Evolutionary conservation across 371 early-diverging fungal genomes (phyloP).

Genomic region (Catenaria anguillulae): DNA sequence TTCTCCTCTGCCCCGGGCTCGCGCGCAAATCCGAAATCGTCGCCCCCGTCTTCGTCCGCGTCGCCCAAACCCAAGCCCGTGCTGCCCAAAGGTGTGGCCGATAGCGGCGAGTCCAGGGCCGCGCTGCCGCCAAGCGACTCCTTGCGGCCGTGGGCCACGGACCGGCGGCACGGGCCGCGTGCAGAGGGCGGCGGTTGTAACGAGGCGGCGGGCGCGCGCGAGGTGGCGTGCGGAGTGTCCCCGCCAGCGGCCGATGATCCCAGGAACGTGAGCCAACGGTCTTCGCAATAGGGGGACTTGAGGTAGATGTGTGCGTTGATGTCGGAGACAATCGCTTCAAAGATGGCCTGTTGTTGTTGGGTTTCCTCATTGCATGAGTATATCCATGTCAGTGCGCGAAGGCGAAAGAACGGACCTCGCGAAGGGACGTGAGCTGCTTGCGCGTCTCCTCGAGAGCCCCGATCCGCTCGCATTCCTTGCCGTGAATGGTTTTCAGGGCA

Average conservation of each 20-base stretch:
- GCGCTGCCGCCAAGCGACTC: neutral
- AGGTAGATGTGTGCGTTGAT: constrained; percentile 11
- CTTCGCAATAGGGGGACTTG: constrained; percentile 6
- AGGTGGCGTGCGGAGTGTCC: neutral
- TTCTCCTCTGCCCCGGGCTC: constrained; percentile 3
- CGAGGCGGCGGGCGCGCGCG: too few species aligned
- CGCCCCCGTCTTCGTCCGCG: neutral
- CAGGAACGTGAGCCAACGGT: constrained; percentile 5
- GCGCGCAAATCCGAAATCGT: neutral
- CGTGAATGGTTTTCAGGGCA: constrained; percentile 1
- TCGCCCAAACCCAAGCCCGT: neutral
- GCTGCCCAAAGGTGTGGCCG: neutral
- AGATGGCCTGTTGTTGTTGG: constrained; percentile 2
- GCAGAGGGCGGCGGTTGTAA: too few species aligned
- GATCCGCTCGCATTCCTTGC: constrained; percentile 8
- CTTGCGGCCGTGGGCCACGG: neutral
- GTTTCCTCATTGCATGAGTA: too few species aligned
- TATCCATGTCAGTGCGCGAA: too few species aligned
- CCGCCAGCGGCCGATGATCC: too few species aligned
- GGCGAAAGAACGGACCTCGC: neutral
- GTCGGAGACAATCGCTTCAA: constrained; percentile 9
- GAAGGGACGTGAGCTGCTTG: neutral
- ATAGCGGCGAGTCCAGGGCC: neutral
- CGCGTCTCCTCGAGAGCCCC: constrained; percentile 7
- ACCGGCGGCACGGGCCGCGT: neutral